Evolutionary conservation across 2,329 filamentous ascomycete species (phyloP).

Genomic region (Neodidymelliopsis sp.): DNA sequence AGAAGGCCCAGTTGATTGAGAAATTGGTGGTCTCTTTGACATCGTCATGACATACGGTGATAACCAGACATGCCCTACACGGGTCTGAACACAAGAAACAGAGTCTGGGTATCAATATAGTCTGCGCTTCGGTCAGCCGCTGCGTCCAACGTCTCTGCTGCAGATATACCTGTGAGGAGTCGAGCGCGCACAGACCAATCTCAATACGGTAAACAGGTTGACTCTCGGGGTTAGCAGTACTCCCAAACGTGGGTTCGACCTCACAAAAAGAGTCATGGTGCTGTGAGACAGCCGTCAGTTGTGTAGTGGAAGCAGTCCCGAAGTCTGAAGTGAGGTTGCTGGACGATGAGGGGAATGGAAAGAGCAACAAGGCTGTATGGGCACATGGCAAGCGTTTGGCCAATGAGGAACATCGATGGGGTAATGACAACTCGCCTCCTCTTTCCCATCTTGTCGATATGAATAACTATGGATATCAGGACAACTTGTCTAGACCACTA

Average conservation of each 20-base stretch:
- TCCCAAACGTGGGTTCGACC: neutral
- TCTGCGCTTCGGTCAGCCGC: slow-evolving; percentile 1
- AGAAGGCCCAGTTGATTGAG: slow-evolving; percentile 17
- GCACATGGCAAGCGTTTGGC: slow-evolving; percentile 14
- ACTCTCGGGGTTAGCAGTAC: neutral
- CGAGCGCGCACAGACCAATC: slow-evolving; percentile 5
- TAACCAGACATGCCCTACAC: neutral
- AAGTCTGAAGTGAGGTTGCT: slow-evolving; percentile 9
- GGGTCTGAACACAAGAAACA: too few species aligned
- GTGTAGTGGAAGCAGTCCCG: neutral
- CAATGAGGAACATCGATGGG: slow-evolving; percentile 19
- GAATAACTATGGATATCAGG: neutral
- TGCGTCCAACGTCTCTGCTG: neutral
- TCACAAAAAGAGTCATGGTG: neutral
- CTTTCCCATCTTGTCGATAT: slow-evolving; percentile 6
- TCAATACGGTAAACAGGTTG: neutral
- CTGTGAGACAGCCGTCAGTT: neutral
- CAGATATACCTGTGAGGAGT: neutral
- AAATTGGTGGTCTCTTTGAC: slow-evolving; percentile 14
- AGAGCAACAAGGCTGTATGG: slow-evolving; percentile 10
- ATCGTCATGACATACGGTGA: neutral
- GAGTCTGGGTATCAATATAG: neutral
- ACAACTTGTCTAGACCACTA: neutral
- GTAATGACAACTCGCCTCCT: slow-evolving; percentile 17
- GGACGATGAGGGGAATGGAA: slow-evolving; percentile 14